Evolutionary conservation across 1,284 basidiomycete genomes (phyloP).

Genomic region (Vanrija sp.): DNA sequence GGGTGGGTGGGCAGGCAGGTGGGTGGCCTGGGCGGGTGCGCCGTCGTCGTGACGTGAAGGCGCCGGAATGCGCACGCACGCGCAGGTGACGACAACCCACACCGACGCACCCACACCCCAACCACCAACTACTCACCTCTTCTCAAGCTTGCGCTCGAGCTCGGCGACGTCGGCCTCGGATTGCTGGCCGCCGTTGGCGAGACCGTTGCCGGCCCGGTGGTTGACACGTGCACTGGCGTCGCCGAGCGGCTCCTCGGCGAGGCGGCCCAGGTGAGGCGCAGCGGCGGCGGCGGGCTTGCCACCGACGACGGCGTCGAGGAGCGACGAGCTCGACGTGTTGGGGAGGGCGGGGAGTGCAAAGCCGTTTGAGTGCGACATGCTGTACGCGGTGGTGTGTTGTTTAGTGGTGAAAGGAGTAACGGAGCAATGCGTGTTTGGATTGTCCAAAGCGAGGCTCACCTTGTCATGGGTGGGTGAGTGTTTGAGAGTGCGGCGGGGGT

Average conservation of each 20-base stretch:
- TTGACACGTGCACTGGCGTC: constrained; percentile 22
- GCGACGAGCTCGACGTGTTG: constrained; percentile 27
- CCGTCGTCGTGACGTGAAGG: not conserved
- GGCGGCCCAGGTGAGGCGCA: constrained; percentile 1
- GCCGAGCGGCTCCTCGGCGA: constrained; percentile 5
- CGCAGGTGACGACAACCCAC: no score
- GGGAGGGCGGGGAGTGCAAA: constrained; percentile 16
- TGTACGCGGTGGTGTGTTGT: not conserved
- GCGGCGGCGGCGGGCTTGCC: not conserved
- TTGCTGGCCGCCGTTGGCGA: constrained; percentile 15
- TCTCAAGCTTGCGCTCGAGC: constrained; percentile 41
- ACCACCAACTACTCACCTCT: constrained; percentile 25
- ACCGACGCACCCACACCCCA: no score
- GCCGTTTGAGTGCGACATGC: not conserved
- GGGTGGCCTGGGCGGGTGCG: not conserved
- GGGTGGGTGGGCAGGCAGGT: not conserved
- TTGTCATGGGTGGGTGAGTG: no score
- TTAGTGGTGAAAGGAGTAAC: not conserved
- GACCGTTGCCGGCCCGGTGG: constrained; percentile 16
- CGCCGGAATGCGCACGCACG: not conserved
- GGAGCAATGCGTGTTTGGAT: not conserved
- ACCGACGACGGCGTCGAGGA: constrained; percentile 43
- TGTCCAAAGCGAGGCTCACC: not conserved
- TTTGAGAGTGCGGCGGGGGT: no score
- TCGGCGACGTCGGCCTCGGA: constrained; percentile 29